A percentile compares a stretch with the other conserved stretches of the same genome.
Evolutionary conservation across 305 asterid species (phyloP).

Genomic region (Salvia sclarea): DNA sequence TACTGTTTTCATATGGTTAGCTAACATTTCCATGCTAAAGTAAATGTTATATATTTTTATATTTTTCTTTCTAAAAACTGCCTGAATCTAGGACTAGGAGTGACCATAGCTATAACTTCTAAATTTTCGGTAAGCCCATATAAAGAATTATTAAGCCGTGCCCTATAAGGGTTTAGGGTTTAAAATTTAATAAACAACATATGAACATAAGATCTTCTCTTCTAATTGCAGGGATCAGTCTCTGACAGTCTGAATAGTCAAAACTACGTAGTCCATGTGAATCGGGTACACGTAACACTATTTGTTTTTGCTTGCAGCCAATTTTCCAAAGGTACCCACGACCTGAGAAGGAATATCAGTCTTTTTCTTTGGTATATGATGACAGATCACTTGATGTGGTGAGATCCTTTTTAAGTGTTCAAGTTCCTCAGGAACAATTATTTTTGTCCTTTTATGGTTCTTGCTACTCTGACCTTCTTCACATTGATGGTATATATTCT

Average conservation of each 20-base stretch:
- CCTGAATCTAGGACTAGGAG: not conserved
- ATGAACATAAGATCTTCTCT: not conserved
- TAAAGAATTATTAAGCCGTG: not conserved
- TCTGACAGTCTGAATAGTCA: constrained; percentile 16
- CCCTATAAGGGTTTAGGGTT: too few species aligned
- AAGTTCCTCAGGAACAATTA: constrained; percentile 20
- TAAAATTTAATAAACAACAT: too few species aligned
- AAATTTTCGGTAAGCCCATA: not conserved
- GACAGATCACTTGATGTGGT: constrained; percentile 98
- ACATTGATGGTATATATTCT: constrained; percentile 16
- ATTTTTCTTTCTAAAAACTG: not conserved
- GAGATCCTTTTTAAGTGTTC: constrained; percentile 42
- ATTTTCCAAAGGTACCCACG: constrained; percentile 88
- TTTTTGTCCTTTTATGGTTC: constrained; percentile 28
- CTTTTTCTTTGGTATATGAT: constrained; percentile 86
- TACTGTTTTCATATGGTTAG: not conserved
- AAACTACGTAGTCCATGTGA: constrained; percentile 13
- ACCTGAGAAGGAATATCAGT: constrained; percentile 98
- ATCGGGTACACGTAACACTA: not conserved
- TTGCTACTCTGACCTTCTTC: constrained; percentile 22
- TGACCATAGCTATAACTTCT: not conserved
- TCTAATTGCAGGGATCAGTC: not conserved
- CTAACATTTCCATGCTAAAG: not conserved
- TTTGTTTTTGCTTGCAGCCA: constrained; percentile 56
- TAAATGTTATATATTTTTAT: not conserved